Percentiles rank a stretch among this genome's conserved stretches.
Conservation (phyloP, 2,329 filamentous ascomycete genomes). For the Sporothrix mexicana region DNA sequence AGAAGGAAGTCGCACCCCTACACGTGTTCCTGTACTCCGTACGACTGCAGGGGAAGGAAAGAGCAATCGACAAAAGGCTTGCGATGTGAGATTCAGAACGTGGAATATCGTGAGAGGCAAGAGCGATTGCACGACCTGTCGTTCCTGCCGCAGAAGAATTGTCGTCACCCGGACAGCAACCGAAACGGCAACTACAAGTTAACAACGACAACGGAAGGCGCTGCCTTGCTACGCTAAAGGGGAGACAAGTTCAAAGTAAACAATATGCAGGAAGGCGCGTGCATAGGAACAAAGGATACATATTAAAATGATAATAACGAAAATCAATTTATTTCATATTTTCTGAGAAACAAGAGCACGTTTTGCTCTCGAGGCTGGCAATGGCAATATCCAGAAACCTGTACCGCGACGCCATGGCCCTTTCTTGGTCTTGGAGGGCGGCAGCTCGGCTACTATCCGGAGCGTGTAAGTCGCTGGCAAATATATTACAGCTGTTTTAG, state of each 20-base stretch:
- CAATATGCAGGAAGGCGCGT: background rate
- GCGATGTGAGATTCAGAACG: background rate
- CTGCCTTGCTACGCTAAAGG: background rate
- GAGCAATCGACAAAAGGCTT: background rate
- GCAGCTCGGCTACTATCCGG: constrained; percentile 18
- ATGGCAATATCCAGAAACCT: background rate
- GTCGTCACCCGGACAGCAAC: background rate
- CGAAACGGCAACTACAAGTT: background rate
- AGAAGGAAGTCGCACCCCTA: constrained; percentile 17
- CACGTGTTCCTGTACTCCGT: constrained; percentile 9
- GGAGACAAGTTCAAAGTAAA: background rate
- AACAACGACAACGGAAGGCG: background rate
- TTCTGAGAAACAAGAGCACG: background rate
- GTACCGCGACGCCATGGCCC: constrained; percentile 18
- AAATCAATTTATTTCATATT: background rate
- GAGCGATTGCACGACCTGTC: constrained; percentile 7
- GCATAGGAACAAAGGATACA: background rate
- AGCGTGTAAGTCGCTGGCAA: background rate
- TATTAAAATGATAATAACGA: background rate
- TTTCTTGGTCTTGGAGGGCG: background rate
- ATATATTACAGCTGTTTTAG: background rate
- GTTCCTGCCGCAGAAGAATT: background rate
- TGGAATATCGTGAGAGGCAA: constrained; percentile 19
- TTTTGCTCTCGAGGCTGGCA: background rate
- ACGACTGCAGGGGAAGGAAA: background rate